Conservation (phyloP, 2,329 filamentous ascomycete species). For the Dothideomycetes sp. region DNA sequence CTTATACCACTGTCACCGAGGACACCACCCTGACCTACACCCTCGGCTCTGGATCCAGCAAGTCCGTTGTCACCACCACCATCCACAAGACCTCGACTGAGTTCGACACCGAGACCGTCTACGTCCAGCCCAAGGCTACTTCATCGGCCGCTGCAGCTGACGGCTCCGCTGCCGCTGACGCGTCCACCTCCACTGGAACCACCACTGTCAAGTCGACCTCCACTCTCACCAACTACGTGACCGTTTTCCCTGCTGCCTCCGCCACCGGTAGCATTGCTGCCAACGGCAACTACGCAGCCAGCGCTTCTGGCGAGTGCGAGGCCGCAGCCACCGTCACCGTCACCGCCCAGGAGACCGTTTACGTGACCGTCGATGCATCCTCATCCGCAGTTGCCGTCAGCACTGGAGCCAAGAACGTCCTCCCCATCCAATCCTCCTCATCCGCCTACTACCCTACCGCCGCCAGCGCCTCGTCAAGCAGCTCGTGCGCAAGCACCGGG, state of each 20-base stretch:
- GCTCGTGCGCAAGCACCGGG: constrained; percentile 14
- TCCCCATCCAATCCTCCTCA: constrained; percentile 9
- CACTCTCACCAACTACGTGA: constrained; percentile 16
- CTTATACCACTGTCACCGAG: constrained; percentile 16
- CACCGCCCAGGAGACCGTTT: constrained; percentile 21
- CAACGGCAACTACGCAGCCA: constrained; percentile 8
- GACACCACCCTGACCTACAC: constrained; percentile 24
- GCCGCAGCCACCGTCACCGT: constrained; percentile 20
- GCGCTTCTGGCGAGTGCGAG: constrained; percentile 14
- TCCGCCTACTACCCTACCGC: constrained; percentile 17
- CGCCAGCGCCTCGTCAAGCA: constrained; percentile 6
- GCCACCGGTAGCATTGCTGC: constrained; percentile 10
- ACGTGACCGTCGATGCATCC: constrained; percentile 6
- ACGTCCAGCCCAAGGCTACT: too few relatives aligned
- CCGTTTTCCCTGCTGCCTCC: constrained; percentile 6
- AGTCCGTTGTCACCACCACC: constrained; percentile 20
- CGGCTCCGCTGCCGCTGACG: neutral
- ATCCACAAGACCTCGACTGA: constrained; percentile 22
- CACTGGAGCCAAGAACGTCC: constrained; percentile 5
- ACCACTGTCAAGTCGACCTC: constrained; percentile 24
- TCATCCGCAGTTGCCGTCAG: constrained; percentile 4
- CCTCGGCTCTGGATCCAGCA: constrained; percentile 21
- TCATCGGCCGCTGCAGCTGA: neutral
- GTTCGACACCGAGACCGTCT: constrained; percentile 13
- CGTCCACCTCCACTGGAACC: constrained; percentile 11